Evolutionary conservation across 495 filamentous ascomycete species (phyloP), one percentile per base, ranked within the genome.

Genomic region (Penicillium waksmanii): DNA sequence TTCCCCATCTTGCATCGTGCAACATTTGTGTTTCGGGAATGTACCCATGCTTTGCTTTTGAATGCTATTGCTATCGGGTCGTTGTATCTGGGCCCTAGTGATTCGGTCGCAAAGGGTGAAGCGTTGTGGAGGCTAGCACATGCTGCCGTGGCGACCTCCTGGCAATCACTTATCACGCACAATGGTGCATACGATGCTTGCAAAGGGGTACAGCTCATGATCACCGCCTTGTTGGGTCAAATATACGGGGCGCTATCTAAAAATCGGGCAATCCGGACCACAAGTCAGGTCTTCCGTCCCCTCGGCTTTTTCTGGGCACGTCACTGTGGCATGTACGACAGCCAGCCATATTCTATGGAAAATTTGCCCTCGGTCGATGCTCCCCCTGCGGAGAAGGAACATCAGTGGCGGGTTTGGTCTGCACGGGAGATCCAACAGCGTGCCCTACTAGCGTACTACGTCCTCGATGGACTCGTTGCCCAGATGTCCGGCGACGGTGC

Each of bases 61-160:
- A 81, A 80, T 63, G 76, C 78, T 8, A 82, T 82, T 55, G 79
- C 79, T 5, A 74, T 82, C 27, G 79, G 79, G 1, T 82, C 79
- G 35, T 58, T 82, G 21, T 82, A 80, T 56, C 64, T 82, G 9
- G 78, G 78, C 0, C 77, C 77, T 8, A 78, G 75, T 40, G 73
- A 75, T 46, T 77, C 79, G 0, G 68, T 82, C 15, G 66, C 73
- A 11, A 80, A 78, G 56, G 79, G 79, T 0, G 79, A 82, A 57
- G 76, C 73, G 1, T 60, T 82, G 17, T 82, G 78, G 78, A 69
- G 73, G 1, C 63, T 81, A 8, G 78, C 79, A 18, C 78, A 82
- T 62, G 74, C 78, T 7, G 79, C 79, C 9, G 66, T 81, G 38
- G 74, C 78, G 27, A 82, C 78, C 5, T 82, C 79, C 58, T 82